A percentile compares a stretch with the other conserved stretches of the same genome.
Evolutionary conservation across 192 early-diverging fungal genomes (phyloP).

Genomic region (Obelidium mucronatum): DNA sequence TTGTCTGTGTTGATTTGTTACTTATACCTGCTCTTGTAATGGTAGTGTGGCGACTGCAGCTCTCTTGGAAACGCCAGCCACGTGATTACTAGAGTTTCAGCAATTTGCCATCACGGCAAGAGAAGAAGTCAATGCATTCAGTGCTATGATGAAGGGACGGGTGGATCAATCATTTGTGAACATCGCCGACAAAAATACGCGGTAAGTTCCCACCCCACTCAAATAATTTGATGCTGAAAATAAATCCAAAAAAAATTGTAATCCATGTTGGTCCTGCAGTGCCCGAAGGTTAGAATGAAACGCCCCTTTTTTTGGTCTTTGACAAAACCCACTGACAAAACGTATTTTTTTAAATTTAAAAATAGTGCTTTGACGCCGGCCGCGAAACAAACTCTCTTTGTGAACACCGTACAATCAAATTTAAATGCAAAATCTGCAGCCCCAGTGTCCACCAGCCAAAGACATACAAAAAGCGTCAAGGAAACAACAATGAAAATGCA

Average conservation of each 20-base stretch:
- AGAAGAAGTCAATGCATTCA: constrained; percentile 40
- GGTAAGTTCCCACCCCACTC: constrained; percentile 2
- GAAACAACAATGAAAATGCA: neutral
- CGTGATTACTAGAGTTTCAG: constrained; percentile 33
- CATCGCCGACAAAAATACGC: constrained; percentile 41
- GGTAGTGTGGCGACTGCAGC: constrained; percentile 26
- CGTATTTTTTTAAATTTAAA: too few relatives aligned
- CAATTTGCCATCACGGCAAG: constrained; percentile 42
- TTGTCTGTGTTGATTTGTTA: neutral
- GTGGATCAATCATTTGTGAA: constrained; percentile 41
- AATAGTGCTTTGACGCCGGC: constrained; percentile 38
- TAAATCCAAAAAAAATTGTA: neutral
- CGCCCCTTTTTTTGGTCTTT: too few relatives aligned
- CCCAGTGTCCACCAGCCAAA: constrained; percentile 28
- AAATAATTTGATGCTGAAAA: neutral
- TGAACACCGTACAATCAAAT: constrained; percentile 34
- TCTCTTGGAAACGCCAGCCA: constrained; percentile 22
- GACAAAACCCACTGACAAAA: too few relatives aligned
- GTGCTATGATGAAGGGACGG: constrained; percentile 44
- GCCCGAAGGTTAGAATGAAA: too few relatives aligned
- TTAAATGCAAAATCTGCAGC: constrained; percentile 42
- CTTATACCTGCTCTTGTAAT: neutral
- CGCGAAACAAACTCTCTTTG: constrained; percentile 37
- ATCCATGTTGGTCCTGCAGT: constrained; percentile 6
- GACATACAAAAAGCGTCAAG: constrained; percentile 32